phyloP scores from a whole-genome alignment of 2,329 filamentous ascomycete species.

The Colletotrichum sublineola region DNA sequence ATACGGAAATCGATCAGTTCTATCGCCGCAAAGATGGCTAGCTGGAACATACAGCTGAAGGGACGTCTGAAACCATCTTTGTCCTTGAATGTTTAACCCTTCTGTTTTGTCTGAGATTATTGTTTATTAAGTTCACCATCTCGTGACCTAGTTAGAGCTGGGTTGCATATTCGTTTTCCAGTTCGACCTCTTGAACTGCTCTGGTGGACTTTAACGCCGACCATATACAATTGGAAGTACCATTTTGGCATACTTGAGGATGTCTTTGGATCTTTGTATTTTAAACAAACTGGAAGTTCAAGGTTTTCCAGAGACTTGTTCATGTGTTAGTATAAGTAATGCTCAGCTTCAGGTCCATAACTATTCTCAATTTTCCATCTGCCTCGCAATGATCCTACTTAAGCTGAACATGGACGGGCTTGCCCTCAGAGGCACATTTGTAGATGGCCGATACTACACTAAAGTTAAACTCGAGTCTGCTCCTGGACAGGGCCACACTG shows the following conservation, averaged over 20 bases:
- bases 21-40: background rate
- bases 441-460: constrained; percentile 21
- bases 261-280: too few species aligned
- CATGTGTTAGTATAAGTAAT: background rate
- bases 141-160: too few species aligned
- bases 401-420: background rate
- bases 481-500: constrained; percentile 1
- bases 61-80: background rate
- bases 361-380: background rate
- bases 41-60: background rate
- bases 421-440: constrained; percentile 8
- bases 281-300: too few species aligned
- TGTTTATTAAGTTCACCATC: too few species aligned
- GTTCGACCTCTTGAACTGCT: too few species aligned
- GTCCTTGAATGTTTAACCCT: background rate
- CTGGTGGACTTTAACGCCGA: background rate
- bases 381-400: background rate
- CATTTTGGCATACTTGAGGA: too few species aligned
- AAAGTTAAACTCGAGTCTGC: constrained; percentile 28
- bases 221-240: too few species aligned
- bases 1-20: background rate
- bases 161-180: too few species aligned
- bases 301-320: too few species aligned
- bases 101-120: background rate
- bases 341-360: background rate